A percentile compares a stretch with the other conserved stretches of the same genome.
These are phyloP conservation scores for Fusarium sp. DNA, from an alignment of 2,329 filamentous ascomycete species.

Conservation along the genomic window DNA sequence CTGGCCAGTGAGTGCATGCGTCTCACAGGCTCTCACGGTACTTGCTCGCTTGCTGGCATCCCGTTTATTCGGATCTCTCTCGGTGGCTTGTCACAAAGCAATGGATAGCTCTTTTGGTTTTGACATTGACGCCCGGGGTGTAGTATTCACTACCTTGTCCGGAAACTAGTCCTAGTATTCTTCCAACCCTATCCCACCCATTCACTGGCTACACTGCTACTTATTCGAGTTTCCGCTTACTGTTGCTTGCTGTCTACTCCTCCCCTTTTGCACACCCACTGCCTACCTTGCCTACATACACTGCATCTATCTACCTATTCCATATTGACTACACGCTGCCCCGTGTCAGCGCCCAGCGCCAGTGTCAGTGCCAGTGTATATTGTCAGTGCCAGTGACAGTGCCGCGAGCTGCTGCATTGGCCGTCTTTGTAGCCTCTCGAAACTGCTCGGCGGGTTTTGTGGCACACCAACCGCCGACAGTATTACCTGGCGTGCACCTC, in stretches of 20 bases:
- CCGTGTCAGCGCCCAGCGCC: slow-evolving; percentile 10
- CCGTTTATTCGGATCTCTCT: slow-evolving; percentile 30
- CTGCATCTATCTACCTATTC: slow-evolving; percentile 17
- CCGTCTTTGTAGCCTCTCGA: slow-evolving; percentile 38
- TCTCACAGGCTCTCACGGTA: slow-evolving; percentile 16
- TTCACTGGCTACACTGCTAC: slow-evolving; percentile 22
- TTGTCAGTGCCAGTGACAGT: slow-evolving; percentile 20
- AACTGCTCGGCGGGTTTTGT: slow-evolving; percentile 38
- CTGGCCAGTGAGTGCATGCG: slow-evolving; percentile 18
- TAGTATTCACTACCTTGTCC: slow-evolving; percentile 10
- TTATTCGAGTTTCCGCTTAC: slow-evolving; percentile 25
- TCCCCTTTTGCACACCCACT: slow-evolving; percentile 20
- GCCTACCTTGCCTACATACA: slow-evolving; percentile 7
- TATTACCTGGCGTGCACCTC: slow-evolving; percentile 38
- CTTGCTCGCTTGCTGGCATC: slow-evolving; percentile 13
- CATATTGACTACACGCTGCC: slow-evolving; percentile 19
- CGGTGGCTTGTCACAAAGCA: slow-evolving; percentile 37
- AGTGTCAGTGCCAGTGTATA: slow-evolving; percentile 1
- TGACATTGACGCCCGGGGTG: slow-evolving; percentile 24
- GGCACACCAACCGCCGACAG: slow-evolving; percentile 39
- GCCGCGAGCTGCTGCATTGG: slow-evolving; percentile 37
- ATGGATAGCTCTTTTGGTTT: slow-evolving; percentile 34
- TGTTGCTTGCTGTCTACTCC: slow-evolving; percentile 28
- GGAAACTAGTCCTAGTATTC: slow-evolving; percentile 28
- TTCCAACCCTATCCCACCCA: slow-evolving; percentile 13